These are phyloP conservation scores for Thalassiosira exigua DNA, from an alignment of 352 stramenopile species.

Conservation along the genomic window DNA sequence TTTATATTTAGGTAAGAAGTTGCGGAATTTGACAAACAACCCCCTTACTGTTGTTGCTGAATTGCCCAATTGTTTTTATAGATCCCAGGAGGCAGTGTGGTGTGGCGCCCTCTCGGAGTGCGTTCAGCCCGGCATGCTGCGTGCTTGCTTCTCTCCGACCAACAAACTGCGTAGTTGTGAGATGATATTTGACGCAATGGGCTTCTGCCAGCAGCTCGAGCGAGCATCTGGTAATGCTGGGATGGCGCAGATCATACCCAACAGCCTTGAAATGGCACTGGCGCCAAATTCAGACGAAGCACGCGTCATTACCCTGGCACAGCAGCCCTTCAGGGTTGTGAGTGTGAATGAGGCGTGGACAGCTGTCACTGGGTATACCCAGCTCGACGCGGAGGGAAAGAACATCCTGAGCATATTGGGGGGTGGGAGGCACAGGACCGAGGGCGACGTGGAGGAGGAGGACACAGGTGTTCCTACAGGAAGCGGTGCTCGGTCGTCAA, in stretches of 20 bases:
- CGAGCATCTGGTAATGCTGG: slow-evolving; percentile 70
- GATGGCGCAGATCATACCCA: slow-evolving; percentile 76
- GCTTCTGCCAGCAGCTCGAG: slow-evolving; percentile 84
- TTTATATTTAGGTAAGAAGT: slow-evolving; percentile 83
- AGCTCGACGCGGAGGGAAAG: slow-evolving; percentile 77
- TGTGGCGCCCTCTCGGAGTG: slow-evolving; percentile 78
- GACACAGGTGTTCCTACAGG: no score
- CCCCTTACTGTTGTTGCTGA: no score
- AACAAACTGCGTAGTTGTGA: slow-evolving; percentile 79
- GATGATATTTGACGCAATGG: slow-evolving; percentile 84
- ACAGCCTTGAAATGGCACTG: slow-evolving; percentile 82
- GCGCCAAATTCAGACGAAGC: slow-evolving; percentile 66
- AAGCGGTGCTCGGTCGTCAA: background rate
- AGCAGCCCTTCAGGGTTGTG: slow-evolving; percentile 74
- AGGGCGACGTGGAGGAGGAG: slow-evolving; percentile 19
- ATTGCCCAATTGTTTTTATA: no score
- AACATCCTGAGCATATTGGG: slow-evolving; percentile 69
- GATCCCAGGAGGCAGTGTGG: slow-evolving; percentile 74
- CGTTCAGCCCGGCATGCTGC: slow-evolving; percentile 79
- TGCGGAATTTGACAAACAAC: no score
- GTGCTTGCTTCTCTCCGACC: slow-evolving; percentile 65
- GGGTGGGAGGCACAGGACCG: slow-evolving; percentile 24
- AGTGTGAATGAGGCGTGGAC: slow-evolving; percentile 81
- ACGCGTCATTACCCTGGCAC: slow-evolving; percentile 72
- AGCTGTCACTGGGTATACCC: slow-evolving; percentile 70